Evolutionary conservation across 768 basidiomycete species (phyloP).

Genomic region (Pulveroboletus ravenelii): DNA sequence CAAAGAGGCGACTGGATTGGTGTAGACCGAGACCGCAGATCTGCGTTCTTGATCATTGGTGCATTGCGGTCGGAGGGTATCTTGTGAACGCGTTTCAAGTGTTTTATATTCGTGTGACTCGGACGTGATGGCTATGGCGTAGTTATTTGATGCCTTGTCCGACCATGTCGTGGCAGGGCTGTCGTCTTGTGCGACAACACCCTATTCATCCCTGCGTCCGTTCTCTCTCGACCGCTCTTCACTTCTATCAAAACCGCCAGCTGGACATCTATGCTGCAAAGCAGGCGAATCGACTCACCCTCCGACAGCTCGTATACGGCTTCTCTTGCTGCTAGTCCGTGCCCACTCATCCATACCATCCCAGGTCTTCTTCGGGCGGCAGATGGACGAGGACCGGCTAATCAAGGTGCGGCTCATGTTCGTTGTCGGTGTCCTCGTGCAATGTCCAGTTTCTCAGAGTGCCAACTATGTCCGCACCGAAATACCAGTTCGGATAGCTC

Average conservation of each 20-base stretch:
- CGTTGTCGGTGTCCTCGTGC: not conserved
- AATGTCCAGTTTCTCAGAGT: slow-evolving; percentile 43
- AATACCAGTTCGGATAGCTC: slow-evolving; percentile 81
- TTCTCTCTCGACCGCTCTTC: slow-evolving; percentile 39
- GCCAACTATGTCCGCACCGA: slow-evolving; percentile 91
- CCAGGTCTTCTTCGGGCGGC: slow-evolving; percentile 82
- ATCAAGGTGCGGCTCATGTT: slow-evolving; percentile 50
- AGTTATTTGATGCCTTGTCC: not conserved
- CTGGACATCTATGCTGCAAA: slow-evolving; percentile 76
- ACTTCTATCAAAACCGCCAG: slow-evolving; percentile 82
- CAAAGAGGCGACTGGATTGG: slow-evolving; percentile 71
- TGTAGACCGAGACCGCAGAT: slow-evolving; percentile 71
- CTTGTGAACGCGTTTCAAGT: slow-evolving; percentile 23
- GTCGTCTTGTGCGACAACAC: slow-evolving; percentile 4
- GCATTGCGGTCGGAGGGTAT: slow-evolving; percentile 71
- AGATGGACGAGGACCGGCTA: slow-evolving; percentile 72
- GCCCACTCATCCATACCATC: slow-evolving; percentile 4
- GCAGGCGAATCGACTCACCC: slow-evolving; percentile 64
- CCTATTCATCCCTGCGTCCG: slow-evolving; percentile 10
- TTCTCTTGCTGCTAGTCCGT: not conserved
- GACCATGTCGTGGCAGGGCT: slow-evolving; percentile 26
- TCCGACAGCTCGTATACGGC: slow-evolving; percentile 68
- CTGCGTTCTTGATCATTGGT: slow-evolving; percentile 76
- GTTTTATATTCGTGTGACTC: slow-evolving; percentile 17
- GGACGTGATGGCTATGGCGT: not conserved